These are phyloP conservation scores for Phytopythium aichiense DNA, from an alignment of 352 stramenopile species.

Conservation along the genomic window DNA sequence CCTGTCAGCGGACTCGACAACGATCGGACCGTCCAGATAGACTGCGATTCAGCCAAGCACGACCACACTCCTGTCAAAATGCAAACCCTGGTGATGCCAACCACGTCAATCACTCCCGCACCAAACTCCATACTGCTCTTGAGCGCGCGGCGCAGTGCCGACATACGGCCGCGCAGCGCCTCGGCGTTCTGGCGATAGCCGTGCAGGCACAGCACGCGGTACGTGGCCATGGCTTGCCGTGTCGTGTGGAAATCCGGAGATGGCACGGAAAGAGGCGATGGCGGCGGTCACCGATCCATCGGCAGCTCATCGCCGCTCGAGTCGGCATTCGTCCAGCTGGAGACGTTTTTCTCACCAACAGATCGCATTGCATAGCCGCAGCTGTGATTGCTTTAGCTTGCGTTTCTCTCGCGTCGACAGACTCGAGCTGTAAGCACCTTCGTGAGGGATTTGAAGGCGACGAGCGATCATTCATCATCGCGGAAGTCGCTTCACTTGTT, in stretches of 20 bases:
- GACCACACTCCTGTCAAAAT: no score
- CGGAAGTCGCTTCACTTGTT: background rate
- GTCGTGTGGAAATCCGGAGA: background rate
- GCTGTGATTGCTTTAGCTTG: background rate
- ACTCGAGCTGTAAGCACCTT: background rate
- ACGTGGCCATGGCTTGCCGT: slow-evolving; percentile 25
- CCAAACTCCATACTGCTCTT: slow-evolving; percentile 82
- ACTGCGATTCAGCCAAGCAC: slow-evolving; percentile 22
- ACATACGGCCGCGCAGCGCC: slow-evolving; percentile 69
- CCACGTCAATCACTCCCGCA: slow-evolving; percentile 12
- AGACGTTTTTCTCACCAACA: slow-evolving; percentile 6
- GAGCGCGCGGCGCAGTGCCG: slow-evolving; percentile 59
- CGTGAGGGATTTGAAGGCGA: background rate
- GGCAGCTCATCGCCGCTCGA: background rate
- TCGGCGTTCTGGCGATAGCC: slow-evolving; percentile 74
- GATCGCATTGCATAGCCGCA: slow-evolving; percentile 5
- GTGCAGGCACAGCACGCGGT: slow-evolving; percentile 77
- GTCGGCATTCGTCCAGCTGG: background rate
- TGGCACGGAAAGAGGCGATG: background rate
- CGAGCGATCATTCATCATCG: background rate
- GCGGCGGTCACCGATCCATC: background rate
- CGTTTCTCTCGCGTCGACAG: slow-evolving; percentile 4
- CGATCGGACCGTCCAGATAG: slow-evolving; percentile 59
- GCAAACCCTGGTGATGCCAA: no score
- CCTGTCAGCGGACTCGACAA: slow-evolving; percentile 34